phyloP scores from a whole-genome alignment of 192 early-diverging fungal genomes.

The Podila horticola region DNA sequence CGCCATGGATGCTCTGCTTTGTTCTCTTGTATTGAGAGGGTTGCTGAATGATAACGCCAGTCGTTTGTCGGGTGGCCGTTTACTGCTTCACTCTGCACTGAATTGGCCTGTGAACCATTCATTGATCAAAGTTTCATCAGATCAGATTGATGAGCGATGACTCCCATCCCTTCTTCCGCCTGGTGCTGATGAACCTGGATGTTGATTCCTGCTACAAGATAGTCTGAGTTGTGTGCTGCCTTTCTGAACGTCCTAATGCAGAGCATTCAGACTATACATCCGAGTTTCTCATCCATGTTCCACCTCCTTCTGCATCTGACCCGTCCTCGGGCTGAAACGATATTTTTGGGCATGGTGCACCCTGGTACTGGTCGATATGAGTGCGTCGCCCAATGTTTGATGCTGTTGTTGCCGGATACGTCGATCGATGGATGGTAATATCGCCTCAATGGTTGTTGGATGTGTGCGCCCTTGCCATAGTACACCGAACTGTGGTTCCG shows the following conservation, averaged over 20 bases:
- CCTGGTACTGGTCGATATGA: not conserved
- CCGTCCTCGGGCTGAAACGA: not conserved
- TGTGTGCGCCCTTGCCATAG: not conserved
- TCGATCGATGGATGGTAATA: constrained; percentile 1
- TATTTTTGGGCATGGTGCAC: constrained; percentile 1
- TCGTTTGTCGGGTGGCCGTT: not conserved
- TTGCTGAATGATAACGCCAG: too few relatives aligned
- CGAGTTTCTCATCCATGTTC: too few relatives aligned
- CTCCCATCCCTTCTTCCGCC: not conserved
- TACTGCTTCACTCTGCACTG: too few relatives aligned
- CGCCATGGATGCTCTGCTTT: too few relatives aligned
- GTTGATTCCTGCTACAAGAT: not conserved
- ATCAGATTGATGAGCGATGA: not conserved
- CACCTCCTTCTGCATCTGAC: not conserved
- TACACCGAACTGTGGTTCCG: constrained; percentile 4
- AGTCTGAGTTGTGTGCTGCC: too few relatives aligned
- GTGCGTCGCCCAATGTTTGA: not conserved
- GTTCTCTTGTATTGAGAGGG: too few relatives aligned
- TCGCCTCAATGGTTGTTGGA: not conserved
- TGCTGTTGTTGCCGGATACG: not conserved
- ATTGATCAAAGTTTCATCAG: constrained; percentile 2
- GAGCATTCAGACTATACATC: too few relatives aligned
- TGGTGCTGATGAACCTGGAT: not conserved
- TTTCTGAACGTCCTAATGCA: too few relatives aligned
- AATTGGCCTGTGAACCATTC: too few relatives aligned